Conservation (phyloP, 2,329 filamentous ascomycete species). For the Pseudogymnoascus sp. region DNA sequence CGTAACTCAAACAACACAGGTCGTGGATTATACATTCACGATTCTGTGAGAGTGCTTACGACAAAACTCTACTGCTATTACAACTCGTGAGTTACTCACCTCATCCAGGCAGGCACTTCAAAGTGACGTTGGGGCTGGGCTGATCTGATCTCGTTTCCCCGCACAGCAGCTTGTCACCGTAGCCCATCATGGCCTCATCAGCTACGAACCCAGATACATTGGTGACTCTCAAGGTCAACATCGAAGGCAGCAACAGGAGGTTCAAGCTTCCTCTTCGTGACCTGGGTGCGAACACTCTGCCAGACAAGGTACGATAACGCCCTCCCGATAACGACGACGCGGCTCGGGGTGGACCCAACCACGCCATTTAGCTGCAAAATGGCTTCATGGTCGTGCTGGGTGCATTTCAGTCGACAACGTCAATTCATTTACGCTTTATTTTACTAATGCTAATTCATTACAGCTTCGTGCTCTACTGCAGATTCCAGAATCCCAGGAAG, state of each 20-base stretch:
- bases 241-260: constrained; percentile 68
- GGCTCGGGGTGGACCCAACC: constrained; percentile 3
- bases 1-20: background rate
- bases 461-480: constrained; percentile 66
- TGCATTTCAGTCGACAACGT: background rate
- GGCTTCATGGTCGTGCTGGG: constrained; percentile 25
- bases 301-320: constrained; percentile 65
- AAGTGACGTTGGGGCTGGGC: constrained; percentile 10
- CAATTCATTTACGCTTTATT: constrained; percentile 1
- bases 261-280: constrained; percentile 88
- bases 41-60: background rate
- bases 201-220: constrained; percentile 54
- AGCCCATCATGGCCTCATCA: constrained; percentile 27
- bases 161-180: background rate
- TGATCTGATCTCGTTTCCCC: background rate
- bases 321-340: background rate
- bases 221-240: constrained; percentile 73
- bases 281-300: constrained; percentile 66
- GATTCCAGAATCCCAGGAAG: constrained; percentile 55
- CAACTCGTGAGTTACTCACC: background rate
- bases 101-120: background rate
- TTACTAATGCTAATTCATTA: constrained; percentile 24
- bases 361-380: constrained; percentile 22
- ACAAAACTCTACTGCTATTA: background rate
- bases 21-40: constrained; percentile 7